Evolutionary conservation across 1,139 yeast species (phyloP), one percentile per base, ranked within the genome.

Genomic region (Geotrichum cucujoidarum): DNA sequence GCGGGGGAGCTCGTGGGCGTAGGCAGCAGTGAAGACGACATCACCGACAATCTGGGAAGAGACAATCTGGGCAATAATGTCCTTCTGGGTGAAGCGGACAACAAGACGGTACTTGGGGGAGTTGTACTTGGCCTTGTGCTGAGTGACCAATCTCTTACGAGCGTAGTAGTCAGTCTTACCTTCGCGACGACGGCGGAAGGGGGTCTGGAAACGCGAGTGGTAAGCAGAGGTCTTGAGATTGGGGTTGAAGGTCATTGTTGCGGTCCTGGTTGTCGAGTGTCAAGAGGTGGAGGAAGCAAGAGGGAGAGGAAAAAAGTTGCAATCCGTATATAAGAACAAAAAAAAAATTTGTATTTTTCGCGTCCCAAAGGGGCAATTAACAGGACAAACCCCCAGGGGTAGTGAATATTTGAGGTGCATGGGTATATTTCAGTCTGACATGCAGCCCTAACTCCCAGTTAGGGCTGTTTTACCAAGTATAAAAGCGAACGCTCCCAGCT

Each of bases 111-210:
- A 92, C 83, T 92, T 92, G 77, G 98, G 98, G 71, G 96, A 74
- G 85, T 83, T 85, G 95, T 92, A 92, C 83, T 94, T 92, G 74
- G 96, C 96, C 92, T 92, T 92, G 92, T 90, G 97, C 81, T 92
- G 99, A 69, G 97, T 81, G 71, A 92, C 94, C 73, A 92, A 81
- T 81, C 98, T 89, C 95, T 92, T 92, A 83, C 99, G 92, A 76
- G 95, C 97, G 83, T 90, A 92, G 95, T 90, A 92, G 76, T 92
- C 99, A 73, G 99, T 92, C 84, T 94, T 92, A 80, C 98, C 99
- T 78, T 94, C 97, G 74, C 95, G 89, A 86, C 99, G 88, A 84
- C 99, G 89, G 77, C 98, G 89, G 96, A 89, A 92, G 65, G 97
- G 97, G 73, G 98, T 92, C 81, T 92, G 99, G 95, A 83, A 92